Conservation (phyloP, 495 filamentous ascomycete species). For the Cryomyces minteri region DNA sequence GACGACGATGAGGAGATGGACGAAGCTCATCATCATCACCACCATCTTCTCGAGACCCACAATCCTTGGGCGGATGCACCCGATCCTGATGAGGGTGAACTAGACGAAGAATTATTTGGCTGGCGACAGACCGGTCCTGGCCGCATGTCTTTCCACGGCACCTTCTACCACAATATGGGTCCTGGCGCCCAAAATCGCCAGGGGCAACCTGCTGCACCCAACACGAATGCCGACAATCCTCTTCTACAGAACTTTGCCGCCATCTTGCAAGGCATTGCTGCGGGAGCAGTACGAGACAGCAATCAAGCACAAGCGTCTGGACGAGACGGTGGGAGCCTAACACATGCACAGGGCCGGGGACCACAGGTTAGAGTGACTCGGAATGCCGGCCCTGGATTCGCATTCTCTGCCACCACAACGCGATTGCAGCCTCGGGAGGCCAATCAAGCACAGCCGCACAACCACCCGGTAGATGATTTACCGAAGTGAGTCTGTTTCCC, state of each 20-base stretch:
- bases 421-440: slow-evolving; percentile 15
- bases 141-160: slow-evolving; percentile 14
- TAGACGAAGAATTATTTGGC: slow-evolving; percentile 12
- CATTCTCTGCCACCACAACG: slow-evolving; percentile 4
- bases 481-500: too few species aligned
- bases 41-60: slow-evolving; percentile 13
- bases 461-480: slow-evolving; percentile 11
- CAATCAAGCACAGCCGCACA: slow-evolving; percentile 10
- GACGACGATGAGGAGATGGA: slow-evolving; percentile 14
- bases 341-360: too few species aligned
- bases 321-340: too few species aligned
- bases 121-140: slow-evolving; percentile 20
- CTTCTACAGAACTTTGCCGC: slow-evolving; percentile 1
- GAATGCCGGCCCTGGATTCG: slow-evolving; percentile 1
- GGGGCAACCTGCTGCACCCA: background rate
- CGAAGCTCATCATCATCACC: slow-evolving; percentile 7
- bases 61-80: slow-evolving; percentile 17
- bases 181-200: slow-evolving; percentile 5
- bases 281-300: background rate
- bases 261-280: slow-evolving; percentile 3
- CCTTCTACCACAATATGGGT: slow-evolving; percentile 8
- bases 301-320: too few species aligned
- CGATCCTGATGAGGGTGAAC: slow-evolving; percentile 24
- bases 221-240: background rate
- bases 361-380: too few species aligned